phyloP scores from a whole-genome alignment of 345 rosid genomes.

The Lepidium aucheri region DNA sequence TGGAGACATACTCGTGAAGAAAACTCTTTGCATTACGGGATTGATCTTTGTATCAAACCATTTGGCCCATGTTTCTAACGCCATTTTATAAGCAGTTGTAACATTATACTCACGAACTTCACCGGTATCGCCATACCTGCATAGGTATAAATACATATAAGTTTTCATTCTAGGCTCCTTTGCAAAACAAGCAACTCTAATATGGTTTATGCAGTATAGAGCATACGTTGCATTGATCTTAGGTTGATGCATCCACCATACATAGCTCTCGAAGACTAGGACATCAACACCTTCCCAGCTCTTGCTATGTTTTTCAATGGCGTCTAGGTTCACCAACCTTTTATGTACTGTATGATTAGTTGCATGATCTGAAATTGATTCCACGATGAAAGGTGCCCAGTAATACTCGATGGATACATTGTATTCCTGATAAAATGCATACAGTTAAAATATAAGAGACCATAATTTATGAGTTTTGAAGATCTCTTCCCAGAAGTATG shows the following conservation, averaged over 20 bases:
- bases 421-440: constrained; percentile 50
- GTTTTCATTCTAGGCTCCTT: background rate
- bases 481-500: background rate
- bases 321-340: constrained; percentile 71
- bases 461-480: background rate
- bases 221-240: constrained; percentile 78
- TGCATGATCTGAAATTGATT: constrained; percentile 84
- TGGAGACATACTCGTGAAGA: constrained; percentile 90
- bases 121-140: constrained; percentile 48
- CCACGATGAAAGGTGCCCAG: constrained; percentile 95
- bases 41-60: constrained; percentile 67
- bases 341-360: constrained; percentile 77
- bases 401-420: constrained; percentile 73
- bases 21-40: constrained; percentile 59
- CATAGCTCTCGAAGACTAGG: constrained; percentile 78
- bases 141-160: constrained; percentile 2
- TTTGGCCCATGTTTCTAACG: constrained; percentile 77
- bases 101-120: constrained; percentile 55
- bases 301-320: constrained; percentile 73
- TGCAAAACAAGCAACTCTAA: background rate
- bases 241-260: constrained; percentile 97
- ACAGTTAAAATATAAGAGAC: background rate
- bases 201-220: background rate
- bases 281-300: constrained; percentile 69
- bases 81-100: constrained; percentile 60